Conservation (phyloP, 768 basidiomycete species). For the Lactifluus volemus region DNA sequence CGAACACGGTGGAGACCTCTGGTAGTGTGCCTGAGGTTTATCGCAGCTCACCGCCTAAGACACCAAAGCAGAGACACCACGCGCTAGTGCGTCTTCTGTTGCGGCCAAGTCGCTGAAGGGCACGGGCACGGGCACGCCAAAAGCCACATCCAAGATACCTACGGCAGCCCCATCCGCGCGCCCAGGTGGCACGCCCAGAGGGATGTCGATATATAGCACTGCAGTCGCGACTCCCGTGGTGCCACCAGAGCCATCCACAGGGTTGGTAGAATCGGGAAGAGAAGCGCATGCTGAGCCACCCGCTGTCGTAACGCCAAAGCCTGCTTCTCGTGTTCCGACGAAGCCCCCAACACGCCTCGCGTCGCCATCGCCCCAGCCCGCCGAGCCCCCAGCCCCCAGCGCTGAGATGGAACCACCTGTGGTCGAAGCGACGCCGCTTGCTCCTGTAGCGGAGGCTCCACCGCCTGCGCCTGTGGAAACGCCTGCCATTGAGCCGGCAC, state of each 20-base stretch:
- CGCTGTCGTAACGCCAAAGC: background rate
- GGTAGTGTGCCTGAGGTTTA: slow-evolving; percentile 7
- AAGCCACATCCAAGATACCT: slow-evolving; percentile 5
- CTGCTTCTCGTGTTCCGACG: background rate
- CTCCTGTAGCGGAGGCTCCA: background rate
- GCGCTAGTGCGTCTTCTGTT: slow-evolving; percentile 7
- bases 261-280: background rate
- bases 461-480: background rate
- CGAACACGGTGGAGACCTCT: background rate
- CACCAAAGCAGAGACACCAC: slow-evolving; percentile 19
- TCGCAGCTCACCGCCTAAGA: slow-evolving; percentile 11
- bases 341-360: slow-evolving; percentile 5
- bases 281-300: background rate
- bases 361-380: background rate
- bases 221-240: background rate
- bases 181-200: slow-evolving; percentile 13
- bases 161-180: slow-evolving; percentile 5
- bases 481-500: background rate
- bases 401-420: background rate
- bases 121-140: slow-evolving; percentile 5
- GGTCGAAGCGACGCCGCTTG: background rate
- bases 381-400: background rate
- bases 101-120: background rate
- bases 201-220: slow-evolving; percentile 11
- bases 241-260: background rate